Percentiles rank a stretch among this genome's conserved stretches.
Evolutionary conservation across 2,329 filamentous ascomycete genomes (phyloP).

Genomic region (Fusarium hostae): DNA sequence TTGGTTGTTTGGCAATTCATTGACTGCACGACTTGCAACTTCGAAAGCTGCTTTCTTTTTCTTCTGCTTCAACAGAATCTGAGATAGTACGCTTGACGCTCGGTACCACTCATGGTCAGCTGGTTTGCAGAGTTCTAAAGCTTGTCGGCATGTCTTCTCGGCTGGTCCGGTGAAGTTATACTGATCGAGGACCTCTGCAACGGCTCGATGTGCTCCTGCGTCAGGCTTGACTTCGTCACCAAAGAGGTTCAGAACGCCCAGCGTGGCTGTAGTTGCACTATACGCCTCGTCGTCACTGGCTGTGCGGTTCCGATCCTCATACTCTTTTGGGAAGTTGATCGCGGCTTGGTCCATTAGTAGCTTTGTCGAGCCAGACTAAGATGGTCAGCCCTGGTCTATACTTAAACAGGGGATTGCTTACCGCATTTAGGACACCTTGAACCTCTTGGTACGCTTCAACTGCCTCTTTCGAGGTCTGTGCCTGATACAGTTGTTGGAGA

Average conservation of each 20-base stretch:
- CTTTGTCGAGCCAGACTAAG: background rate
- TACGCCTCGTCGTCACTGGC: too few species aligned
- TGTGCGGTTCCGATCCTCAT: background rate
- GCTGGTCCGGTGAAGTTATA: background rate
- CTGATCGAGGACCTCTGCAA: background rate
- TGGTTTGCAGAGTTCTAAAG: background rate
- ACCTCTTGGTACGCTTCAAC: background rate
- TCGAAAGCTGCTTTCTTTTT: background rate
- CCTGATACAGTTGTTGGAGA: background rate
- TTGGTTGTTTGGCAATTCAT: accelerated
- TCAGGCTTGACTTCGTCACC: conserved; percentile 25
- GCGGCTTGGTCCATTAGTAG: background rate
- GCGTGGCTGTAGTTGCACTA: background rate
- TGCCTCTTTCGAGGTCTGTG: background rate
- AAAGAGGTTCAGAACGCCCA: conserved; percentile 39
- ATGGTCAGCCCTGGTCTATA: too few species aligned
- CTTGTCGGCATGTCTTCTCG: background rate
- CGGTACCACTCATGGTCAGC: background rate
- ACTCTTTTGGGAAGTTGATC: background rate
- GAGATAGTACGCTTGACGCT: background rate
- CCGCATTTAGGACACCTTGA: background rate
- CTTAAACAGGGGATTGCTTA: too few species aligned
- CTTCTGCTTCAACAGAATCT: background rate
- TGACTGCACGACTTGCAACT: background rate
- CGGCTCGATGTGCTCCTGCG: conserved; percentile 10